Base-by-base conservation (phyloP, 495 filamentous ascomycete genomes). In the Xylaria cubensis region DNA sequence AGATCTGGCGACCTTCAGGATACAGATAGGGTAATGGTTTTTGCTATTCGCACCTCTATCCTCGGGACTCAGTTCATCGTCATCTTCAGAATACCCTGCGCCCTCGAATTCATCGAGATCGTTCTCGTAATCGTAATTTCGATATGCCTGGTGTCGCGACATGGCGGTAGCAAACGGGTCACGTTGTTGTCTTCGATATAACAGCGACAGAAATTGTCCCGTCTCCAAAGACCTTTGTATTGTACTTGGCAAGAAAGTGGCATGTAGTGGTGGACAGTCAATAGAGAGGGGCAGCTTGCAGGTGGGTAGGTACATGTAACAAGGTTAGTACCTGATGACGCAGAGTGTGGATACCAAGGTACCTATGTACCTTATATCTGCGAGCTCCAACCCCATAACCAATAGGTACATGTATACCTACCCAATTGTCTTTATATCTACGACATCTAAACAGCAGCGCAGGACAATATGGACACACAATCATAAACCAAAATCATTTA, bases 41-140 rank as follows among this genome's bases (percentile, higher is more conserved):
- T 32, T 39, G 63, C 34, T 84, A 10, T 39, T 42, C 69, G 59
- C 59, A 89, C 88, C 84, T 85, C 82, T 82, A 77, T 93, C 91
- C 69, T 91, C 89, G 42, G 87, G 80, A 62, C 84, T 89, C 65
- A 92, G 77, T 66, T 88, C 88, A 75, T 83, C 81, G 32, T 78
- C 79, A 36, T 82, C 81, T 32, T 82, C 81, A 41, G 79, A 80
- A 24, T 85, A 83, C 4, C 81, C 86, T 36, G 80, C 84, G 26
- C 83, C 87, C 75, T 91, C 87, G 72, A 85, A 90, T 76, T 90
- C 88, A 66, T 91, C 87, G 19, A 91, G 74, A 73, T 88, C 91
- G 48, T 88, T 87, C 71, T 87, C 82, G 63, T 89, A 83, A 72
- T 92, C 89, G 68, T 91, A 74, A 73, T 87, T 88, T 58, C 88